phyloP scores from a whole-genome alignment of 805 yeast species.

The Hemisphaericaspora nanyangensis region DNA sequence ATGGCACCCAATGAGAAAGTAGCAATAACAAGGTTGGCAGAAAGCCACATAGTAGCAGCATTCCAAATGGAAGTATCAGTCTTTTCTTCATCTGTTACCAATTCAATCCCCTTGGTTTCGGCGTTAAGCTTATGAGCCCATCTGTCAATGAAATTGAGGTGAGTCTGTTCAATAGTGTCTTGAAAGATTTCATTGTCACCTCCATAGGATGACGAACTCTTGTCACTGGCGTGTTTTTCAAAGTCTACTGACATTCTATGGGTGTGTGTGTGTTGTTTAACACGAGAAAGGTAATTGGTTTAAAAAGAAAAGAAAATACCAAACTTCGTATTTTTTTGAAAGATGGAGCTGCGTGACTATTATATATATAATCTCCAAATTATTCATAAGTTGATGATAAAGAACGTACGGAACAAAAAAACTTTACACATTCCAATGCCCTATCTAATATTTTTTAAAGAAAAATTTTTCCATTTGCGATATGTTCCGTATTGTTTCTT shows the following conservation, averaged over 20 bases:
- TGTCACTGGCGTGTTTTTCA: constrained; percentile 6
- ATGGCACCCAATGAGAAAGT: constrained; percentile 72
- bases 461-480: too few relatives aligned
- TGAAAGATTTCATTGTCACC: constrained; percentile 1
- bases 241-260: constrained; percentile 5
- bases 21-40: constrained; percentile 85
- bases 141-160: constrained; percentile 21
- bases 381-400: too few relatives aligned
- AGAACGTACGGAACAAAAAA: too few relatives aligned
- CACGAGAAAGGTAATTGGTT: too few relatives aligned
- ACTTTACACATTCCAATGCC: too few relatives aligned
- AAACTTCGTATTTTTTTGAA: too few relatives aligned
- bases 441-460: too few relatives aligned
- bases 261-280: too few relatives aligned
- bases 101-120: constrained; percentile 70
- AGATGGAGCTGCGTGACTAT: too few relatives aligned
- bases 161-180: constrained; percentile 3
- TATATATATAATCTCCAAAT: too few relatives aligned
- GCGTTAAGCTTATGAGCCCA: constrained; percentile 36
- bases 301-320: too few relatives aligned
- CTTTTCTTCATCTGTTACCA: constrained; percentile 76
- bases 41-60: constrained; percentile 87
- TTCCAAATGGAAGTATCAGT: constrained; percentile 59
- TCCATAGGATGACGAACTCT: constrained; percentile 6
- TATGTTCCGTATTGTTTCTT: too few relatives aligned